A percentile compares a stretch with the other conserved stretches of the same genome.
phyloP scores from a whole-genome alignment of 2,329 filamentous ascomycete species.

The Alternaria novae-zelandiae region DNA sequence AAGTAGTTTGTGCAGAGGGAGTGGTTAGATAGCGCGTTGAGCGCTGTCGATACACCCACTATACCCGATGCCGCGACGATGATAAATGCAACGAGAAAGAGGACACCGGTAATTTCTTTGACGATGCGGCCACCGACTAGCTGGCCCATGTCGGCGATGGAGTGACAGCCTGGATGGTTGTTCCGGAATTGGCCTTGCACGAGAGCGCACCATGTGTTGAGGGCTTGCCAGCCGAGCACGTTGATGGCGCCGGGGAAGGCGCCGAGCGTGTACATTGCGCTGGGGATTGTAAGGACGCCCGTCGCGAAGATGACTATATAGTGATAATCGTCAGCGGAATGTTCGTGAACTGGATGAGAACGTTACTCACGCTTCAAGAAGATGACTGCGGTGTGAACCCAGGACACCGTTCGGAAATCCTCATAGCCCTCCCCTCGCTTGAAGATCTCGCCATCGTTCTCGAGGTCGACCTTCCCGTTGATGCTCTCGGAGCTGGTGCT shows the following conservation, averaged over 20 bases:
- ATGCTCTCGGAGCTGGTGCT: slow-evolving; percentile 30
- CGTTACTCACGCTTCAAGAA: slow-evolving; percentile 55
- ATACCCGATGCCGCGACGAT: slow-evolving; percentile 65
- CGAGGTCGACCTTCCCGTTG: slow-evolving; percentile 29
- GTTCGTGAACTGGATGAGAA: too few species aligned
- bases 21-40: slow-evolving; percentile 67
- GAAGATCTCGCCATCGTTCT: slow-evolving; percentile 58
- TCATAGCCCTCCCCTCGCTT: slow-evolving; percentile 55
- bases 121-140: slow-evolving; percentile 60
- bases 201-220: slow-evolving; percentile 59
- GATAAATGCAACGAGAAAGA: slow-evolving; percentile 66
- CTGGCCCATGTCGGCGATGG: slow-evolving; percentile 64
- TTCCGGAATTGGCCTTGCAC: slow-evolving; percentile 61
- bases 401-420: slow-evolving; percentile 61
- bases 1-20: slow-evolving; percentile 67
- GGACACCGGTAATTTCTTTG: slow-evolving; percentile 59
- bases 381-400: slow-evolving; percentile 60
- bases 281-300: slow-evolving; percentile 58
- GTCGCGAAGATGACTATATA: slow-evolving; percentile 55
- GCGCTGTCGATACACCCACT: slow-evolving; percentile 63
- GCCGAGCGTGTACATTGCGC: slow-evolving; percentile 56
- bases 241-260: slow-evolving; percentile 57
- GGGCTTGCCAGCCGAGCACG: slow-evolving; percentile 55
- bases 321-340: not conserved
- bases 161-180: slow-evolving; percentile 59